Base-by-base conservation (phyloP, 2,329 filamentous ascomycete species). In the Diaporthe sp. region DNA sequence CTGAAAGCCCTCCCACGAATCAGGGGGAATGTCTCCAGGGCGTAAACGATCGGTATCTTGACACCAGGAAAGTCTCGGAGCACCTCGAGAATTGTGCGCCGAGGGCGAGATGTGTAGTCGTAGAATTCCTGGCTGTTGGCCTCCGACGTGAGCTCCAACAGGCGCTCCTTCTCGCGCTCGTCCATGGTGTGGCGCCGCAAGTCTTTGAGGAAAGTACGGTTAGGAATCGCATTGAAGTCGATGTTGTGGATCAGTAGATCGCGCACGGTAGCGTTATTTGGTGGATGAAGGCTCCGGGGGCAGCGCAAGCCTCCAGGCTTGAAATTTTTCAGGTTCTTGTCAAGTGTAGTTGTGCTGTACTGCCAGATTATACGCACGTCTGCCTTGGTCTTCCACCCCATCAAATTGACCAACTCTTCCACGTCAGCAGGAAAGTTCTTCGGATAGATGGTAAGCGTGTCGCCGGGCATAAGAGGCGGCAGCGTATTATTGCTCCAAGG, bases 1-100 rank as follows among this genome's bases (percentile, higher is more conserved):
- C 96, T 98, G 81, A 98, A 99, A 78, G 97, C 94, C 8, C 97
- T 90, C n/a, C 92, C 93, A n/a, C 95, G 92, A 61, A 98, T 92
- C 4, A 92, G 79, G 0, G 97, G 97, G 71, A 99, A 92, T 22
- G 96, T 87, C 71, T 92, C 91, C 13, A 94, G 88, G 1, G 93
- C 88, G 65, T 92, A 91, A 72, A 93, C 86, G 84, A 92, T 94
- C 0, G 97, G 96, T 2, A 99, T 91, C 76, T 92, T 92, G 71
- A 98, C 93, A 0, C 91, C 93, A 55, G 93, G 90, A 79, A 99
- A 99, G 78, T 99, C 97, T 73, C 96, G 92, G 37, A 99, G 88
- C 4, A 98, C 93, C 83, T 99, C 97, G 8, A 99, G 86, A 73
- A 98, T 98, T 74, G 94, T 97, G 44, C 97, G 92, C 44, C 95